Evolutionary conservation across 768 basidiomycete genomes (phyloP), one percentile per base, ranked within the genome.

Genomic region (Boletus rufocinnamomeus): DNA sequence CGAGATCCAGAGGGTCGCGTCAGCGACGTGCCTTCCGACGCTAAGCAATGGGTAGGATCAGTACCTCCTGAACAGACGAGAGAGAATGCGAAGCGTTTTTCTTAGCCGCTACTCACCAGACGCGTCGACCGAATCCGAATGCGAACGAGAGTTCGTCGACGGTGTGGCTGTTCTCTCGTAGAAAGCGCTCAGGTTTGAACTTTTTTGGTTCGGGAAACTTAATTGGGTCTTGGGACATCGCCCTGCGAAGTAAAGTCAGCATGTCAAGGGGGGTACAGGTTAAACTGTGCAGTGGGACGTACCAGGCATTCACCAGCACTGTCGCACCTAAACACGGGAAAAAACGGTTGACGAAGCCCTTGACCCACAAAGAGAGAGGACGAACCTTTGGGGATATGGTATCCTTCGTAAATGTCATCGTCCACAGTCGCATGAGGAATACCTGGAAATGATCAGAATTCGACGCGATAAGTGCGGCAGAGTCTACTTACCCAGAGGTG

Each of bases 351-450:
- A 28, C 23, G 8, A 46, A 35, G 2, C 38, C 43, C 30, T 57
- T 38, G 53, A 14, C 46, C 45, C 21, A 19, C 35, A 45, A 48
- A 27, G 21, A 38, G 23, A 41, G 34, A 45, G 14, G 23, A 38
- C 27, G 78, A 69, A 62, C 82, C 84, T 60, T 77, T 75, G 11
- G 85, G 83, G 44, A 86, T 86, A 7, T 80, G 61, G 54, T 80
- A 80, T 23, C 78, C 76, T 47, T 75, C 69, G 57, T 80, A 80
- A 17, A 74, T 54, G 50, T 79, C 80, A 54, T 79, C 77, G 37
- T 74, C 64, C 2, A 76, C 76, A 4, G 66, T 59, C 17, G 65
- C 60, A 50, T 76, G 76, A 7, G 72, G 69, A n/a, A 74, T 55
- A 6, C 70, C 72, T 69, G 45, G 23, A 21, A 28, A 27, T 4